Evolutionary conservation across 2,329 filamentous ascomycete species (phyloP).

Genomic region (Penicillium hesseltinei): DNA sequence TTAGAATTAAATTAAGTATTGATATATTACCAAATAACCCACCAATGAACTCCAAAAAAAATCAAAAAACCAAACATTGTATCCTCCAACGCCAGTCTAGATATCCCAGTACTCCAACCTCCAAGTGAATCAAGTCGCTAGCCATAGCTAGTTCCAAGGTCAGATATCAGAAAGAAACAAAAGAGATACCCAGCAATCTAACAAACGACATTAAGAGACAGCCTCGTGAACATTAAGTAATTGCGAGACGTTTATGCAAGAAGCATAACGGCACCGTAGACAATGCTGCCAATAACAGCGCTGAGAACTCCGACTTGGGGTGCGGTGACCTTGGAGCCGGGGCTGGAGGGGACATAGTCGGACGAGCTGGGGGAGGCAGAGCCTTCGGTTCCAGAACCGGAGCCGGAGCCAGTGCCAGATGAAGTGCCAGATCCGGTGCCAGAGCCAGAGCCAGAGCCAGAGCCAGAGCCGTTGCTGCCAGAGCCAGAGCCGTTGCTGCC

Average conservation of each 20-base stretch:
- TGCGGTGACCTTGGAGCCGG: constrained; percentile 27
- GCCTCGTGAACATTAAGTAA: constrained; percentile 3
- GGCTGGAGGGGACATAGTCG: constrained; percentile 24
- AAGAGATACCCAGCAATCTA: background rate
- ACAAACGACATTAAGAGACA: constrained; percentile 11
- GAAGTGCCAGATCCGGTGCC: background rate
- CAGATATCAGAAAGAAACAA: background rate
- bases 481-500: too few species aligned
- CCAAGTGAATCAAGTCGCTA: background rate
- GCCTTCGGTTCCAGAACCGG: background rate
- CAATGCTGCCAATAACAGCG: constrained; percentile 4
- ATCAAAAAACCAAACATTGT: constrained; percentile 3
- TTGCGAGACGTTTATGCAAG: constrained; percentile 24
- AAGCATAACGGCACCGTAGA: constrained; percentile 24
- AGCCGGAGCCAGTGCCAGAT: background rate
- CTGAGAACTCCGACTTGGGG: constrained; percentile 14
- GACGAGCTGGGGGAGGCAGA: constrained; percentile 17
- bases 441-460: background rate
- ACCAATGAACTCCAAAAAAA: background rate
- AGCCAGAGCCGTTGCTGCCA: background rate
- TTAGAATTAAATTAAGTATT: constrained; percentile 19
- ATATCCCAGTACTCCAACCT: background rate
- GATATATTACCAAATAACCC: constrained; percentile 7
- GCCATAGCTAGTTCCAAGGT: constrained; percentile 7
- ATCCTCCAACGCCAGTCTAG: constrained; percentile 14